Conservation (phyloP, 495 filamentous ascomycete species). For the Lophiotrema nucula region DNA sequence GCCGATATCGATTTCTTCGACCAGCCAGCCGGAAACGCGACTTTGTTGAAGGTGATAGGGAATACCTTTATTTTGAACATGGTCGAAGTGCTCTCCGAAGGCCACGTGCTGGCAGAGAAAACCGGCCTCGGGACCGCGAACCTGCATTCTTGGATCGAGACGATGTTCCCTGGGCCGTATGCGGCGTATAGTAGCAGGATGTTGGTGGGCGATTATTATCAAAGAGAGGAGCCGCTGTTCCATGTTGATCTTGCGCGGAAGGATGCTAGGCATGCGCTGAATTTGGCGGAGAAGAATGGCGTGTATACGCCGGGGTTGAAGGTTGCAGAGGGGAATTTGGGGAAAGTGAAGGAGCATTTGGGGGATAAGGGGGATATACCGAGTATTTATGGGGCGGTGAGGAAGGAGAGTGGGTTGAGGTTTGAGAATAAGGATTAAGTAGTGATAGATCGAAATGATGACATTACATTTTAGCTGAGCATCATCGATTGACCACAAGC, state of each 20-base stretch:
- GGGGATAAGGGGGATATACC: constrained; percentile 80
- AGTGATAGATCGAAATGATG: too few relatives aligned
- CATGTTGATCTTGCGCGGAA: constrained; percentile 84
- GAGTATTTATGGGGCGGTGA: constrained; percentile 75
- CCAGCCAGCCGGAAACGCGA: constrained; percentile 57
- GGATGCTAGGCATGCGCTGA: constrained; percentile 74
- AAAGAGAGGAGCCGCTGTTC: constrained; percentile 73
- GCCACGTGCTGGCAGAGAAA: constrained; percentile 75
- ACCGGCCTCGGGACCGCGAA: constrained; percentile 69
- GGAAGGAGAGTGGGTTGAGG: constrained; percentile 66
- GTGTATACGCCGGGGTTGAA: constrained; percentile 63
- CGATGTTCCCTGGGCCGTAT: constrained; percentile 63
- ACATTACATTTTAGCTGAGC: too few relatives aligned
- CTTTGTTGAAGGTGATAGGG: constrained; percentile 74
- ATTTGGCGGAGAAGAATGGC: constrained; percentile 62
- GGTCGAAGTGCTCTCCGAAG: constrained; percentile 75
- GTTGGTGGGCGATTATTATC: constrained; percentile 70
- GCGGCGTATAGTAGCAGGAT: constrained; percentile 72
- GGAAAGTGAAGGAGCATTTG: constrained; percentile 65
- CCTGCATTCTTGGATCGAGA: constrained; percentile 66
- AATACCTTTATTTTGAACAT: constrained; percentile 87
- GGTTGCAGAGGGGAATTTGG: constrained; percentile 66
- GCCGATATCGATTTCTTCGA: constrained; percentile 69
- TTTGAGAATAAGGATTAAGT: constrained; percentile 55
- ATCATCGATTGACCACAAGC: too few relatives aligned